Evolutionary conservation across 495 filamentous ascomycete species (phyloP), one percentile per base, ranked within the genome.

Genomic region (Tuber borchii): DNA sequence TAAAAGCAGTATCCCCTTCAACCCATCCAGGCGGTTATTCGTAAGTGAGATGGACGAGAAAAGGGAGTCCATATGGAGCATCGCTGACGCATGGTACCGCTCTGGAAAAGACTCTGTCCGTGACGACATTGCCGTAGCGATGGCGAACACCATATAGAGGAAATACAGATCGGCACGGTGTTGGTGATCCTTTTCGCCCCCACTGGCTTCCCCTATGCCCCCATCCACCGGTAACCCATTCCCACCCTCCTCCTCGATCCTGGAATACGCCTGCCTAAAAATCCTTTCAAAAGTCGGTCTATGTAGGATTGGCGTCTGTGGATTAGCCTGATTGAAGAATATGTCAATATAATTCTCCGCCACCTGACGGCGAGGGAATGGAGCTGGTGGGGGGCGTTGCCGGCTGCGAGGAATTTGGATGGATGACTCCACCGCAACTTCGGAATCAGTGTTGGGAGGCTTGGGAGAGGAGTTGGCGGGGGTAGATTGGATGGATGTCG

Each of bases 1-100:
- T 43, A 88, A 73, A n/a, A 87, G 85, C 40, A 88, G 81, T 61
- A 87, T 75, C 2, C 86, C 86, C 51, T 86, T 85, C 37, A 88
- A 46, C 7, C 81, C 81, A 61, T 78, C 75, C 22, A 82, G 72
- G 1, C 80, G 73, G 68, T 82, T 82, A 42, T 82, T 82, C 12
- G 80, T 74, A 19, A 71, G 43, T 17, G 81, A 74, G 51, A 82
- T 79, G 46, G 75, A 71, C 34, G 71, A 71, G 74, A 82, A 82
- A 1, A 82, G 76, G 37, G 69, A 73, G 42, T 82, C 81, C 73
- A 82, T 77, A 48, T 82, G 78, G 16, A 78, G 51, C 77, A 82
- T 82, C 31, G 80, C 81, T 10, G 73, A 74, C n/a, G 81, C 80
- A 48, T 82, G 81, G 37, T 78, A 82, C 31, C 81, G 48, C 74